Conservation (phyloP, 2,329 filamentous ascomycete genomes). For the Penicillium sp. region DNA sequence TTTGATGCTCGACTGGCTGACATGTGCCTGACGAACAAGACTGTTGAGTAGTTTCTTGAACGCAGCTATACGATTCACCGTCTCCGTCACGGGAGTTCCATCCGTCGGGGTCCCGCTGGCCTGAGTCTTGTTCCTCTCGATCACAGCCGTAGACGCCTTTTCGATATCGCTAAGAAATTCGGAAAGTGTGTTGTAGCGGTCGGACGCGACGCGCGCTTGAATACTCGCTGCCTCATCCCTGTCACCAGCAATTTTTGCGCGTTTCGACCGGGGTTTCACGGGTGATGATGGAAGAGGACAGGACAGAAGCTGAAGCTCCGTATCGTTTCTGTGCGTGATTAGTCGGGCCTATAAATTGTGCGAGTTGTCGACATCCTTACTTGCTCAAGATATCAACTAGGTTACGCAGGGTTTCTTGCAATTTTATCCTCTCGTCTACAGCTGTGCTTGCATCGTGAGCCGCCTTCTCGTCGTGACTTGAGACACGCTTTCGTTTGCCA, state of each 20-base stretch:
- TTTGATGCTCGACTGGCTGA: slow-evolving; percentile 41
- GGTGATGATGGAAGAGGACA: slow-evolving; percentile 43
- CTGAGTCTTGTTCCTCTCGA: slow-evolving; percentile 42
- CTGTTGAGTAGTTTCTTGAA: slow-evolving; percentile 69
- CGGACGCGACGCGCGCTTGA: slow-evolving; percentile 43
- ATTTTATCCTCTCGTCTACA: slow-evolving; percentile 35
- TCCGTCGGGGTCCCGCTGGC: slow-evolving; percentile 33
- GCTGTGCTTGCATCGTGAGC: slow-evolving; percentile 31
- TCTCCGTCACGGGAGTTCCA: slow-evolving; percentile 38
- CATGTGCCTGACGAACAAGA: slow-evolving; percentile 67
- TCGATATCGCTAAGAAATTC: slow-evolving; percentile 51
- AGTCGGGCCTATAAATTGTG: slow-evolving; percentile 20
- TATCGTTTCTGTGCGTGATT: slow-evolving; percentile 44
- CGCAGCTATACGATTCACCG: slow-evolving; percentile 52
- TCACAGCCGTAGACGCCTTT: slow-evolving; percentile 41
- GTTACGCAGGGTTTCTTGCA: slow-evolving; percentile 43
- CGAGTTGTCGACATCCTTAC: slow-evolving; percentile 23
- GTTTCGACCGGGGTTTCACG: slow-evolving; percentile 49
- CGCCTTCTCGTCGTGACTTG: slow-evolving; percentile 38
- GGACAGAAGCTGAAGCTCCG: slow-evolving; percentile 49
- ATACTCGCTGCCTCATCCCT: slow-evolving; percentile 42
- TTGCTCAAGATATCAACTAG: slow-evolving; percentile 40
- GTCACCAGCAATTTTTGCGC: slow-evolving; percentile 46
- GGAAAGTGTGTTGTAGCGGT: slow-evolving; percentile 46
- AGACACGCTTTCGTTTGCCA: slow-evolving; percentile 49